phyloP scores from a whole-genome alignment of 441 rosid genomes.

The Geranium incanum region DNA sequence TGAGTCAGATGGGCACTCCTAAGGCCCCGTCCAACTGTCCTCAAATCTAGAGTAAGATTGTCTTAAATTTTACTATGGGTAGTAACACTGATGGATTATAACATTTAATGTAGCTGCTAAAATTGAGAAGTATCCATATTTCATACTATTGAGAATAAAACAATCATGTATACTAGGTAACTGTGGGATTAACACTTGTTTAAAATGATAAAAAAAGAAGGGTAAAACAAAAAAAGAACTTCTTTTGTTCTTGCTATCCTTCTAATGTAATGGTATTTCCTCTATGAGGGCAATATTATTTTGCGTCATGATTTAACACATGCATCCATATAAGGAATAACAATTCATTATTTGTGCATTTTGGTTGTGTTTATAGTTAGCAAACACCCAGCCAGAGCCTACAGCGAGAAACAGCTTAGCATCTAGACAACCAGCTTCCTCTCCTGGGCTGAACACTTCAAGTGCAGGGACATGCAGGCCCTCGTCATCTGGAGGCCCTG shows the following conservation, averaged over 20 bases:
- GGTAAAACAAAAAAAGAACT: not conserved
- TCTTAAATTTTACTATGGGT: slow-evolving; percentile 17
- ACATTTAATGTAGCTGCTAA: not conserved
- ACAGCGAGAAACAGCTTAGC: slow-evolving; percentile 45
- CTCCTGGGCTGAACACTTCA: not conserved
- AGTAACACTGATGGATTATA: not conserved
- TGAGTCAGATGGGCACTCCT: slow-evolving; percentile 36
- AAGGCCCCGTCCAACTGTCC: slow-evolving; percentile 41
- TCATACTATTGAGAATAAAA: too few species aligned
- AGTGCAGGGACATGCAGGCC: not conserved
- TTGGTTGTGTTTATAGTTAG: slow-evolving; percentile 43
- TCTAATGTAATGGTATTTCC: not conserved
- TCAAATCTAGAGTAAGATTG: slow-evolving; percentile 54
- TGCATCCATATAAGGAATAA: not conserved
- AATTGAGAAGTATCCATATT: not conserved
- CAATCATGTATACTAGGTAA: not conserved
- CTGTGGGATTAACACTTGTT: not conserved
- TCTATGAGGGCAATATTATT: not conserved
- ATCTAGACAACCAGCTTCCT: not conserved
- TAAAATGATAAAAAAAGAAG: not conserved
- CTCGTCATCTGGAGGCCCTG: not conserved
- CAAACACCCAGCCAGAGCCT: slow-evolving; percentile 53
- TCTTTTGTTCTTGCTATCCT: too few species aligned
- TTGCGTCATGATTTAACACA: not conserved
- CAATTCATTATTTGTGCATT: not conserved